Percentiles rank a stretch among this genome's conserved stretches.
These are phyloP conservation scores for Verticillium alfalfae DNA, from an alignment of 2,329 filamentous ascomycete species.

Conservation along the genomic window DNA sequence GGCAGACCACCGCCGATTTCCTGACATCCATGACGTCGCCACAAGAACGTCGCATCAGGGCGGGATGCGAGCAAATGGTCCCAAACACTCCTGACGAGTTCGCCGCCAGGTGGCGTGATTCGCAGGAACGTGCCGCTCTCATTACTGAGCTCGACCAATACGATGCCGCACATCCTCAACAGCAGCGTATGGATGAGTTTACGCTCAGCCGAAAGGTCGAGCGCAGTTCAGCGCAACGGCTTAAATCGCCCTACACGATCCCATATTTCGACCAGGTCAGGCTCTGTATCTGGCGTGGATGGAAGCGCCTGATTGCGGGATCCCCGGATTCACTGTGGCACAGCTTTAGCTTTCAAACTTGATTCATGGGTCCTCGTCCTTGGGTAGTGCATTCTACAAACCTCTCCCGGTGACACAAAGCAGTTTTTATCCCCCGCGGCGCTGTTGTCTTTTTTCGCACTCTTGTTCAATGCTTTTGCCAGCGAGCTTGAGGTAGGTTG, in stretches of 20 bases:
- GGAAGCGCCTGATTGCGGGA: constrained; percentile 61
- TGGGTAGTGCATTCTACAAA: constrained; percentile 65
- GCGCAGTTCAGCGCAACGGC: constrained; percentile 47
- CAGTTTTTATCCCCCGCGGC: constrained; percentile 45
- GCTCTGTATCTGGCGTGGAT: constrained; percentile 55
- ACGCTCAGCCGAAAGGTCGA: constrained; percentile 7
- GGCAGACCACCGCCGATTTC: constrained; percentile 65
- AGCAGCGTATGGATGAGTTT: constrained; percentile 9
- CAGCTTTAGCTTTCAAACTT: constrained; percentile 41
- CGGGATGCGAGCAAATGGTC: constrained; percentile 40
- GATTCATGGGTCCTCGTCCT: constrained; percentile 41
- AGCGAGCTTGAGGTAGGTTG: constrained; percentile 15
- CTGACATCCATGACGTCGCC: constrained; percentile 64
- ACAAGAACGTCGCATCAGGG: constrained; percentile 55
- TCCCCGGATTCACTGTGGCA: constrained; percentile 60
- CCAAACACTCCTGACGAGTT: constrained; percentile 58
- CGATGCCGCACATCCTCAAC: constrained; percentile 1
- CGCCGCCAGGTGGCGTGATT: constrained; percentile 8
- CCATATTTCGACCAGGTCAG: constrained; percentile 57
- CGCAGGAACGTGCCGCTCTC: constrained; percentile 1
- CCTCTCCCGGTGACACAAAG: constrained; percentile 38
- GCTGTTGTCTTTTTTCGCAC: constrained; percentile 21
- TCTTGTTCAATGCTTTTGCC: constrained; percentile 25
- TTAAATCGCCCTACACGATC: constrained; percentile 59
- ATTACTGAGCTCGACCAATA: constrained; percentile 2